Evolutionary conservation across 1,284 basidiomycete species (phyloP), one percentile per base, ranked within the genome.

Genomic region (Malassezia cuniculi): DNA sequence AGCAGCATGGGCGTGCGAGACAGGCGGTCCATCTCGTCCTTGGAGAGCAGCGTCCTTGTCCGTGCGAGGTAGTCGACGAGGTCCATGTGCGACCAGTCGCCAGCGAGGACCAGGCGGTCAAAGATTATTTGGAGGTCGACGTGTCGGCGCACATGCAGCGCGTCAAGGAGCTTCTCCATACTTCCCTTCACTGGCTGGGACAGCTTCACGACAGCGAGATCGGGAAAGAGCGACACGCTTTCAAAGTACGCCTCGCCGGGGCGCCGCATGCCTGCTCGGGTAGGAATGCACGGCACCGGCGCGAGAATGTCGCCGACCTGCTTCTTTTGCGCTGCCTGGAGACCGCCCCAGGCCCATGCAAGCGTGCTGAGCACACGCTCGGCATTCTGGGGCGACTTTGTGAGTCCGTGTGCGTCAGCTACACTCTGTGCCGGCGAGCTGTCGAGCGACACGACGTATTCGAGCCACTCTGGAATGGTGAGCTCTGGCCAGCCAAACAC

Each of bases 171-270:
- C 54, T 78, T 81, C 57, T 90, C 85, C 49, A 87, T 63, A 11
- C 73, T 71, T 1, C 81, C 82, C 60, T 82, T 87, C 48, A 90
- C 73, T 21, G 47, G 43, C 0, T 67, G 50, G 9, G 80, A 82
- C 32, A 95, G 71, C 1, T 73, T 75, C 2, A 90, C 78, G 19
- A 89, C 76, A 1, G 54, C 58, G 16, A 94, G 72, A 67, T 97
- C 89, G 10, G 78, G 75, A 66, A 97, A 95, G 8, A 95, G 73
- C 47, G 84, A 77, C 25, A 82, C 85, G 51, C 78, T 85, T 16
- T 81, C 72, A 65, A 95, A 89, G 69, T 99, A 99, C 5, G 85
- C 74, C 44, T 87, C 77, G 6, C 71, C 69, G 0, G 90, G 84
- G 37, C 53, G 53, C 55, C 77, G 79, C 71, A 90, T 75, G 6